These are phyloP conservation scores for Chytriomyces sp. DNA, from an alignment of 192 early-diverging fungal genomes.

Conservation along the genomic window DNA sequence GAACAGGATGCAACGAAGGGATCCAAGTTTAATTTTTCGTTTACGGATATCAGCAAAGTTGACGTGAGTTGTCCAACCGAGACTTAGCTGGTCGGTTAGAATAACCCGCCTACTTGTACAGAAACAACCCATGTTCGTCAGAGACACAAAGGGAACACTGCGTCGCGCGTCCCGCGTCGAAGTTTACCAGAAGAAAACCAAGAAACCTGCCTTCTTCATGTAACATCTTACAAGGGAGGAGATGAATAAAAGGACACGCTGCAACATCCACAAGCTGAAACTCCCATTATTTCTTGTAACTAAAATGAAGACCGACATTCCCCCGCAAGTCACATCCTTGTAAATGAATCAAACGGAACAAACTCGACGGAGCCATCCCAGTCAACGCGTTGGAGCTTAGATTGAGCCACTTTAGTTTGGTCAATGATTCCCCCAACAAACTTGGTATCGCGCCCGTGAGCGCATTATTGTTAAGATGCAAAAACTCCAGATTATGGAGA, in stretches of 20 bases:
- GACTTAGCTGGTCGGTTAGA: not conserved
- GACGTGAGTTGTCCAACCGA: conserved; percentile 27
- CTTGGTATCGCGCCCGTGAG: not conserved
- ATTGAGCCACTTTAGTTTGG: not conserved
- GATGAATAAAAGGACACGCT: too few species aligned
- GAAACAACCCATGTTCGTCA: conserved; percentile 57
- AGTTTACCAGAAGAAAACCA: conserved; percentile 34
- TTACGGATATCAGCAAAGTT: conserved; percentile 57
- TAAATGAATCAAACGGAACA: not conserved
- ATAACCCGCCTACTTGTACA: conserved; percentile 11
- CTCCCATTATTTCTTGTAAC: too few species aligned
- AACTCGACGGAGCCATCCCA: not conserved
- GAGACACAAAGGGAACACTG: conserved; percentile 61
- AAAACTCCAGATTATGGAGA: not conserved
- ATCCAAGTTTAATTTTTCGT: conserved; percentile 54
- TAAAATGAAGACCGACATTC: not conserved
- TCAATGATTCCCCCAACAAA: not conserved
- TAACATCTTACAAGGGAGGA: conserved; percentile 12
- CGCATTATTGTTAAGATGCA: not conserved
- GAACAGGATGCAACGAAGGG: conserved; percentile 43
- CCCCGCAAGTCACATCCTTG: not conserved
- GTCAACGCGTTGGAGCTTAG: not conserved
- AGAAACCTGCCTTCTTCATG: conserved; percentile 46
- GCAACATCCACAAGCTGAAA: too few species aligned
- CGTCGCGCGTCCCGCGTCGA: conserved; percentile 47